These are phyloP conservation scores for Calonectria honghensis DNA, from an alignment of 2,329 filamentous ascomycete genomes.

Conservation along the genomic window DNA sequence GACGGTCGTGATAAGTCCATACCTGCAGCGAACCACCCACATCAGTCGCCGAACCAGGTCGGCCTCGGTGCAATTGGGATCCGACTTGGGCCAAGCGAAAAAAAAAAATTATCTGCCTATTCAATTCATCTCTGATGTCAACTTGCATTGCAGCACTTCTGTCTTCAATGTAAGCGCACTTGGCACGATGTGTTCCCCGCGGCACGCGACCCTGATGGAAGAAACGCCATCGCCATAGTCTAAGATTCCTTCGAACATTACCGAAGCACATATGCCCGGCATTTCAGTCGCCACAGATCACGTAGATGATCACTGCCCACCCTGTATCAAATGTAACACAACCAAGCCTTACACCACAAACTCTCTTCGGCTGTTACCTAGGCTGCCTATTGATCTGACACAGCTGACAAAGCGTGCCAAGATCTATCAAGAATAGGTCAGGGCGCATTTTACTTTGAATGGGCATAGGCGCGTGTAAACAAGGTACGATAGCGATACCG, in stretches of 20 bases:
- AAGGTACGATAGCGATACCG: conserved; percentile 5
- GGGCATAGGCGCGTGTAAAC: conserved; percentile 1
- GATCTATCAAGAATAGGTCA: background rate
- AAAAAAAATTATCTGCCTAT: background rate
- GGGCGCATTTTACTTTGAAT: background rate
- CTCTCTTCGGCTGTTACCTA: background rate
- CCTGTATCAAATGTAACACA: background rate
- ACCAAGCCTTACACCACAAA: conserved; percentile 7
- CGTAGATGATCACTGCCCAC: conserved; percentile 11
- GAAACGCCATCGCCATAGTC: background rate
- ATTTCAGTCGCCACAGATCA: background rate
- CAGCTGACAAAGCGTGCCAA: background rate
- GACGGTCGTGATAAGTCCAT: background rate
- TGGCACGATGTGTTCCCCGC: background rate
- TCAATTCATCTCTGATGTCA: conserved; percentile 17
- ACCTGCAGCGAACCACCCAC: background rate
- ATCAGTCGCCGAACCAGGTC: background rate
- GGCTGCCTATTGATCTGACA: background rate
- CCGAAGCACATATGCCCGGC: background rate
- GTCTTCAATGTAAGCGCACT: background rate
- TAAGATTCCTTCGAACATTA: background rate
- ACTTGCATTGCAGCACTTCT: background rate
- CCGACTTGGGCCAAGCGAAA: conserved; percentile 31
- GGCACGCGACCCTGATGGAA: conserved; percentile 3
- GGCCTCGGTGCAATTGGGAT: conserved; percentile 50